Evolutionary conservation across 2,329 filamentous ascomycete genomes (phyloP).

Genomic region (Sporothrix dimorphospora): DNA sequence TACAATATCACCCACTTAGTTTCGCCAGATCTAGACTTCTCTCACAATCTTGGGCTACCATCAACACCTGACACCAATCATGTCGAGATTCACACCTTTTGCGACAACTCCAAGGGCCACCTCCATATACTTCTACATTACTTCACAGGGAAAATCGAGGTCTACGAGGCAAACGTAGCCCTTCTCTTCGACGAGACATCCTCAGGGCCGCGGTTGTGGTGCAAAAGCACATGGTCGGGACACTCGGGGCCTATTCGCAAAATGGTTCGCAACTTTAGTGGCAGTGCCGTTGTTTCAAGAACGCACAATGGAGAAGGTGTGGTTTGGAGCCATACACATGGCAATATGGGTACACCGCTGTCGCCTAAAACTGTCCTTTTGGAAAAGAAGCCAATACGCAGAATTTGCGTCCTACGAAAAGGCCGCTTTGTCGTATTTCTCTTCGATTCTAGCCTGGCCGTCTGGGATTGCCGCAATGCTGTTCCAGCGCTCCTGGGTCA

Average conservation of each 20-base stretch:
- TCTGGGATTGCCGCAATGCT: constrained; percentile 76
- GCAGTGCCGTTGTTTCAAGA: constrained; percentile 77
- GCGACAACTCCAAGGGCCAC: constrained; percentile 63
- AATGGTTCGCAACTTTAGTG: constrained; percentile 82
- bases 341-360: constrained; percentile 49
- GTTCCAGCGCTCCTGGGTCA: constrained; percentile 62
- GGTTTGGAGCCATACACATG: constrained; percentile 73
- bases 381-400: constrained; percentile 72
- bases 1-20: constrained; percentile 85
- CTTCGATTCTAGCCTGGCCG: constrained; percentile 67
- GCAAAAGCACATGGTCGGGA: constrained; percentile 76
- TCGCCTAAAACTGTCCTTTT: constrained; percentile 64
- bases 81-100: constrained; percentile 74
- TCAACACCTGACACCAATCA: constrained; percentile 45
- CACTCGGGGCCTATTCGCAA: constrained; percentile 81
- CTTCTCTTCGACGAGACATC: constrained; percentile 76
- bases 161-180: constrained; percentile 78
- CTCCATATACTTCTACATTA: constrained; percentile 78
- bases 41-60: constrained; percentile 35
- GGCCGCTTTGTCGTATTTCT: constrained; percentile 82
- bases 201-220: constrained; percentile 61
- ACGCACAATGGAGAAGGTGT: constrained; percentile 78
- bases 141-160: constrained; percentile 82
- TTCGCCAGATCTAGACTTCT: constrained; percentile 54
- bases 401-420: constrained; percentile 76